phyloP scores from a whole-genome alignment of 108 stramenopile species.

The Skeletonema tropicum region DNA sequence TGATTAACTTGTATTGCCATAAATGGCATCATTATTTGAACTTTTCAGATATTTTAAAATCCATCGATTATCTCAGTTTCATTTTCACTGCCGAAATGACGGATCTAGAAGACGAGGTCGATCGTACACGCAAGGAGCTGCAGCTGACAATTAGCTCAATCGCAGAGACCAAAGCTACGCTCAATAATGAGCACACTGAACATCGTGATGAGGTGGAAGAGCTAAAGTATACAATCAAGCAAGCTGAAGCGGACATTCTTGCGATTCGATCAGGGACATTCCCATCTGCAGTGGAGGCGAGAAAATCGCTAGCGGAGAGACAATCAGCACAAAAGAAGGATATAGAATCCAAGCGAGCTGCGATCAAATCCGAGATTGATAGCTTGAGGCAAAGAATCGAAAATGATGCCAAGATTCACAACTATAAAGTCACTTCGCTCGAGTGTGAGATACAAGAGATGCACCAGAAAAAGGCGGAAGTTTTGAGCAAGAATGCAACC shows the following conservation, averaged over 20 bases:
- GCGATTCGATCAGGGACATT: slow-evolving; percentile 17
- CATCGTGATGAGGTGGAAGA: slow-evolving; percentile 15
- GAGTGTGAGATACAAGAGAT: slow-evolving; percentile 10
- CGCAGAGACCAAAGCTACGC: neutral
- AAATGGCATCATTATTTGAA: no score
- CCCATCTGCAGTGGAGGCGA: neutral
- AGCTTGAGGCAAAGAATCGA: neutral
- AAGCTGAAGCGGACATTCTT: slow-evolving; percentile 5
- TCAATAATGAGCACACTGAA: slow-evolving; percentile 14
- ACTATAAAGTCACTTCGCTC: neutral
- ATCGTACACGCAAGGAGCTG: neutral
- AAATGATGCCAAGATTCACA: slow-evolving; percentile 9
- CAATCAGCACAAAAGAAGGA: neutral
- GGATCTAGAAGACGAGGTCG: neutral
- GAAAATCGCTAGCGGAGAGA: neutral
- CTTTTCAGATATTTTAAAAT: no score
- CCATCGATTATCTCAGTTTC: no score
- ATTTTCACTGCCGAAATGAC: no score
- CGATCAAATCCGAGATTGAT: neutral
- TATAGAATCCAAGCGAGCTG: neutral
- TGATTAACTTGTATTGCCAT: no score
- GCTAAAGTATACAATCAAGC: slow-evolving; percentile 19
- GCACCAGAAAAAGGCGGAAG: neutral
- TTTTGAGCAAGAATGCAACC: neutral
- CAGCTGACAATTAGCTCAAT: neutral